Conservation (phyloP, 1,284 basidiomycete genomes). For the Leucoagaricus sp. region DNA sequence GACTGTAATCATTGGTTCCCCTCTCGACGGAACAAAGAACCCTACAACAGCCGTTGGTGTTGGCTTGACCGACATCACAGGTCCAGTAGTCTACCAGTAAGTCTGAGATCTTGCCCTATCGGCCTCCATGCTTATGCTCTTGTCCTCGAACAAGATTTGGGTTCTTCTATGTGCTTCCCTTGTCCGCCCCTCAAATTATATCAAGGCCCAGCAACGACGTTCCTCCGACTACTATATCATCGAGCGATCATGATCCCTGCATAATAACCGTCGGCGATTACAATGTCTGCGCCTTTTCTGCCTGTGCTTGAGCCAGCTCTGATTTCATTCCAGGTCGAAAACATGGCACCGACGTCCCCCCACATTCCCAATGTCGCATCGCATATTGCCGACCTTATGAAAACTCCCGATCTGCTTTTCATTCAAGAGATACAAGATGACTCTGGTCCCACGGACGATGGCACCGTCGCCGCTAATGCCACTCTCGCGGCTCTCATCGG, state of each 20-base stretch:
- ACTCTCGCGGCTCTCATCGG: slow-evolving; percentile 53
- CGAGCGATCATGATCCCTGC: slow-evolving; percentile 40
- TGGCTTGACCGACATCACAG: slow-evolving; percentile 52
- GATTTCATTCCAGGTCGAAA: slow-evolving; percentile 47
- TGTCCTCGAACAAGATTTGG: slow-evolving; percentile 39
- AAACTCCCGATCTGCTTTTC: slow-evolving; percentile 61
- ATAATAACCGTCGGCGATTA: slow-evolving; percentile 62
- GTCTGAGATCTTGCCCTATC: slow-evolving; percentile 17
- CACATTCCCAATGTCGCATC: slow-evolving; percentile 51
- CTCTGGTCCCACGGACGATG: slow-evolving; percentile 56
- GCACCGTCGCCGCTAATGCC: slow-evolving; percentile 53
- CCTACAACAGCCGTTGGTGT: slow-evolving; percentile 51
- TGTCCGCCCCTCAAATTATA: slow-evolving; percentile 52
- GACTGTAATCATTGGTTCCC: slow-evolving; percentile 50
- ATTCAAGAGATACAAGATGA: slow-evolving; percentile 72
- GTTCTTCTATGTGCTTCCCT: slow-evolving; percentile 56
- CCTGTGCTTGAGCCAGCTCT: not conserved
- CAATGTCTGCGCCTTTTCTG: slow-evolving; percentile 33
- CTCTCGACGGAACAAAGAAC: slow-evolving; percentile 58
- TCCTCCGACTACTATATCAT: slow-evolving; percentile 41
- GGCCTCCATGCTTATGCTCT: not conserved
- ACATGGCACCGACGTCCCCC: slow-evolving; percentile 51
- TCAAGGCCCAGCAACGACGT: slow-evolving; percentile 37
- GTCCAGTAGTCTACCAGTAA: slow-evolving; percentile 57
- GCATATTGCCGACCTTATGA: slow-evolving; percentile 57